Evolutionary conservation across 164 flowering plant species (phyloP).

Genomic region (Liriodendron chinense): DNA sequence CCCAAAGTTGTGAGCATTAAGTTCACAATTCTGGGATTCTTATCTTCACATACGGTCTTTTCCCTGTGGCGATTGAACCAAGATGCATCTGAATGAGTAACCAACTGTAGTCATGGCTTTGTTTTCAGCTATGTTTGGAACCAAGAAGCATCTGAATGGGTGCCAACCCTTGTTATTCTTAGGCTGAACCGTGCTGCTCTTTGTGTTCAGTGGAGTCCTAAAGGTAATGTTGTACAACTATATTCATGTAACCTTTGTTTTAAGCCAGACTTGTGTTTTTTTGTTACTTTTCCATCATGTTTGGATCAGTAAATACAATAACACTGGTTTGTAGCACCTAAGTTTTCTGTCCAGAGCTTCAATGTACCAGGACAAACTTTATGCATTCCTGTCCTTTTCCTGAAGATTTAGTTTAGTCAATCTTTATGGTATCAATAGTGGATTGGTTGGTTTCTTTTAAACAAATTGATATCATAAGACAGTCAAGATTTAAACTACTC

Average conservation of each 20-base stretch:
- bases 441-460: too few relatives aligned
- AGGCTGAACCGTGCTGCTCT: slow-evolving; percentile 97
- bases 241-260: background rate
- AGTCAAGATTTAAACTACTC: too few relatives aligned
- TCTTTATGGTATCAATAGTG: too few relatives aligned
- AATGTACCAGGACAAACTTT: background rate
- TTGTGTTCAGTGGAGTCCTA: slow-evolving; percentile 98
- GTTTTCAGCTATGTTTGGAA: slow-evolving; percentile 88
- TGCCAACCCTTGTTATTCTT: slow-evolving; percentile 94
- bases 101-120: slow-evolving; percentile 2
- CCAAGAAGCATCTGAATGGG: slow-evolving; percentile 85
- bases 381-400: too few relatives aligned
- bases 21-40: background rate
- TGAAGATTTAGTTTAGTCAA: too few relatives aligned
- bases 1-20: background rate
- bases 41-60: background rate
- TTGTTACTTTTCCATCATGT: too few relatives aligned
- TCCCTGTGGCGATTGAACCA: background rate
- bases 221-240: slow-evolving; percentile 40
- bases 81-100: background rate
- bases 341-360: background rate
- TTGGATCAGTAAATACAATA: background rate
- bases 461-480: too few relatives aligned
- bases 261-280: too few relatives aligned
- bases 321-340: too few relatives aligned